Evolutionary conservation across 768 basidiomycete genomes (phyloP).

Genomic region (Leccinum pellstonianum): DNA sequence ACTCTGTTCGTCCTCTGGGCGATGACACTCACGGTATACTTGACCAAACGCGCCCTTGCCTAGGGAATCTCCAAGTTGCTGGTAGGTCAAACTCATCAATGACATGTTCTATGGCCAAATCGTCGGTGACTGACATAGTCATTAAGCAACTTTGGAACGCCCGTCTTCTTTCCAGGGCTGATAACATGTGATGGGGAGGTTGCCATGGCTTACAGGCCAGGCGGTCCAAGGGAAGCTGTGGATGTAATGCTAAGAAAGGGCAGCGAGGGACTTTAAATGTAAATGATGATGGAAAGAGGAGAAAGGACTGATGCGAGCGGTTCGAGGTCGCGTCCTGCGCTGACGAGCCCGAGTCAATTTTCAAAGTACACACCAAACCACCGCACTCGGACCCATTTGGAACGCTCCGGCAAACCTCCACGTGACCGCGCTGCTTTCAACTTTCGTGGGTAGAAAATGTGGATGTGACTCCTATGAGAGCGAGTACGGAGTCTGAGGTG

Average conservation of each 20-base stretch:
- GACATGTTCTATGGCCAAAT: not conserved
- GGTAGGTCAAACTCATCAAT: conserved; percentile 9
- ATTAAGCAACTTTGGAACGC: conserved; percentile 55
- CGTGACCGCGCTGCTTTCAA: conserved; percentile 21
- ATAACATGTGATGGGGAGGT: conserved; percentile 18
- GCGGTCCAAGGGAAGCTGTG: not conserved
- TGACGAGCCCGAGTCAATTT: conserved; percentile 29
- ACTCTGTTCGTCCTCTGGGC: conserved; percentile 43
- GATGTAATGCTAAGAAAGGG: not conserved
- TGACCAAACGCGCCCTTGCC: conserved; percentile 97
- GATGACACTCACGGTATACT: conserved; percentile 76
- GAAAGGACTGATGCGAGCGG: conserved; percentile 11
- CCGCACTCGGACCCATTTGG: conserved; percentile 32
- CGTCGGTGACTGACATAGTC: conserved; percentile 51
- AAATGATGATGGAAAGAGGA: conserved; percentile 12
- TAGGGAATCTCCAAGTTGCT: conserved; percentile 97
- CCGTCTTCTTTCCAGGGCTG: conserved; percentile 30
- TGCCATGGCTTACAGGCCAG: conserved; percentile 20
- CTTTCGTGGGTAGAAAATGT: too few relatives aligned
- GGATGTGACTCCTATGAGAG: too few relatives aligned
- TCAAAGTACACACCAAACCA: conserved; percentile 21
- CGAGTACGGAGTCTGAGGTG: too few relatives aligned
- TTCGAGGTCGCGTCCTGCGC: conserved; percentile 38
- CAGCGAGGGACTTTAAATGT: conserved; percentile 10
- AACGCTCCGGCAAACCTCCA: conserved; percentile 21